phyloP scores from a whole-genome alignment of 2,329 filamentous ascomycete species.

The Canariomyces notabilis region DNA sequence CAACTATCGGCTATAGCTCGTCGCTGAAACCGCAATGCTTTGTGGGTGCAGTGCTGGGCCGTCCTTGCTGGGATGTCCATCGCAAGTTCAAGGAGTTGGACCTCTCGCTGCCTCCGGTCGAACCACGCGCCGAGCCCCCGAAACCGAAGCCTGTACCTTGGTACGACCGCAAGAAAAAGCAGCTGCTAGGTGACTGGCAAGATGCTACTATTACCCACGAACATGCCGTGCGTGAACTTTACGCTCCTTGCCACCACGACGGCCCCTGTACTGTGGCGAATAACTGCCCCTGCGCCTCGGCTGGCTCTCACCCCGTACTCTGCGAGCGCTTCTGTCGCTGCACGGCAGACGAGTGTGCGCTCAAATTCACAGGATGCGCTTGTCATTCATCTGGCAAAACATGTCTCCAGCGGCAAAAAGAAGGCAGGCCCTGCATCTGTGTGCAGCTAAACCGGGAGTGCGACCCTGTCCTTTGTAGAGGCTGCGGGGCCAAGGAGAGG shows the following conservation, averaged over 20 bases:
- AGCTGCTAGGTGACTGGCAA: constrained; percentile 50
- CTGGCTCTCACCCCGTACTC: constrained; percentile 43
- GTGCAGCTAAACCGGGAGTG: constrained; percentile 71
- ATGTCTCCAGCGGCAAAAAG: constrained; percentile 52
- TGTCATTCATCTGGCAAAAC: constrained; percentile 58
- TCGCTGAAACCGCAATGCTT: constrained; percentile 44
- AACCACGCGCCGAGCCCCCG: constrained; percentile 26
- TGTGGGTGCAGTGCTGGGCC: constrained; percentile 45
- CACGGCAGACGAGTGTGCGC: constrained; percentile 52
- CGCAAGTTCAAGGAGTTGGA: constrained; percentile 39
- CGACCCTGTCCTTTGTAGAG: constrained; percentile 67
- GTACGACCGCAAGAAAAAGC: constrained; percentile 54
- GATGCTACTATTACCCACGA: constrained; percentile 51
- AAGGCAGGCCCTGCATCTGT: constrained; percentile 61
- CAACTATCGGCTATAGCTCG: constrained; percentile 38
- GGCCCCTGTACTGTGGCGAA: constrained; percentile 57
- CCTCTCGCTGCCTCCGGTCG: constrained; percentile 28
- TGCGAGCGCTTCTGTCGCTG: constrained; percentile 71
- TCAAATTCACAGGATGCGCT: constrained; percentile 62
- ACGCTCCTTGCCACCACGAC: constrained; percentile 64
- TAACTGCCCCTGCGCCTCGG: constrained; percentile 57
- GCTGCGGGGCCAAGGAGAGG: constrained; percentile 64
- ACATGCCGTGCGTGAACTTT: constrained; percentile 51
- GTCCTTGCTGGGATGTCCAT: constrained; percentile 49
- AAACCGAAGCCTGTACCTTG: constrained; percentile 45